phyloP scores from a whole-genome alignment of 345 rosid genomes.

The Ailanthus altissimus region DNA sequence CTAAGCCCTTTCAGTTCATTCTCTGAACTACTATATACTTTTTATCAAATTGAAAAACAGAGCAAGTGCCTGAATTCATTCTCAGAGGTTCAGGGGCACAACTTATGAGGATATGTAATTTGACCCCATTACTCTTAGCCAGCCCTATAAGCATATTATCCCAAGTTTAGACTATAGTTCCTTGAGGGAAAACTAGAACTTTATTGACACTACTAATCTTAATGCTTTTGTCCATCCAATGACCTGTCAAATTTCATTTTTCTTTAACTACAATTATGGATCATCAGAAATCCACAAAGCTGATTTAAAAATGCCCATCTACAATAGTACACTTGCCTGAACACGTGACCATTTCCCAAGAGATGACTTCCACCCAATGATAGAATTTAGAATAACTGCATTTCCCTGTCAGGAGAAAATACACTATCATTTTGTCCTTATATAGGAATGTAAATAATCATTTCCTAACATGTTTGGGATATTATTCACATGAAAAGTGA shows the following conservation, averaged over 20 bases:
- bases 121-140: no score
- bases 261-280: neutral
- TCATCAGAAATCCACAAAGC: neutral
- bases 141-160: neutral
- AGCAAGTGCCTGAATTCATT: neutral
- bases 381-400: slow-evolving; percentile 69
- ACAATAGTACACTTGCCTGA: slow-evolving; percentile 50
- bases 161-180: neutral
- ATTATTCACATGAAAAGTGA: no score
- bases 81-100: neutral
- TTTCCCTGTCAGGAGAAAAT: slow-evolving; percentile 56
- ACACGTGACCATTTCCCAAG: slow-evolving; percentile 82
- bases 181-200: no score
- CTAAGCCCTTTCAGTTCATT: neutral
- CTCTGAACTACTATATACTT: neutral
- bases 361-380: slow-evolving; percentile 83
- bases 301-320: neutral
- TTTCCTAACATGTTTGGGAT: no score
- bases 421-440: neutral
- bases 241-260: neutral
- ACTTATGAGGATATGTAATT: neutral
- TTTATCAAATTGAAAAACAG: neutral
- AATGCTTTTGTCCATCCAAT: neutral
- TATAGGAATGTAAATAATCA: neutral
- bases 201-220: neutral